Conservation (phyloP, 192 early-diverging fungal species). For the Backusella parvicylindrica region DNA sequence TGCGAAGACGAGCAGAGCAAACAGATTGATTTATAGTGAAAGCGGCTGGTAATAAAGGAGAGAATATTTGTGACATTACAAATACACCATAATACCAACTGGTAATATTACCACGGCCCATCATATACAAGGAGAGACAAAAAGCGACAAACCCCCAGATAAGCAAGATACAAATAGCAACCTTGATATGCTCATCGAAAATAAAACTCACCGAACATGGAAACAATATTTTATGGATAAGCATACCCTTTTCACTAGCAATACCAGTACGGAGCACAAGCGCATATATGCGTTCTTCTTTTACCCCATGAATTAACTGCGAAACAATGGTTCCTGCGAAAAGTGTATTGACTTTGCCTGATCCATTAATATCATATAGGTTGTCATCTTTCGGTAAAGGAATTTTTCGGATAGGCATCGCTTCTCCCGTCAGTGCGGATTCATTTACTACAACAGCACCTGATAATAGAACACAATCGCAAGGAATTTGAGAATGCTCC, state of each 20-base stretch:
- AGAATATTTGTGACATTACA: constrained; percentile 64
- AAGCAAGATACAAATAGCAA: constrained; percentile 62
- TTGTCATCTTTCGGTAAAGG: constrained; percentile 53
- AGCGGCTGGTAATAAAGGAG: constrained; percentile 68
- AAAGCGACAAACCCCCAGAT: constrained; percentile 62
- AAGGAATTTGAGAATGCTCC: constrained; percentile 50
- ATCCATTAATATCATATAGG: constrained; percentile 30
- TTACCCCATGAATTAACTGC: constrained; percentile 42
- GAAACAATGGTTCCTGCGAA: constrained; percentile 65
- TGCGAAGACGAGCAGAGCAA: constrained; percentile 55
- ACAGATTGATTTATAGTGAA: constrained; percentile 73
- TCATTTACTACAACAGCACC: constrained; percentile 76
- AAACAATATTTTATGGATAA: constrained; percentile 75
- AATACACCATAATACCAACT: constrained; percentile 78
- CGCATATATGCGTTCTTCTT: constrained; percentile 38
- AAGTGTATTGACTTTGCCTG: constrained; percentile 54
- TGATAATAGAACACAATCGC: constrained; percentile 62
- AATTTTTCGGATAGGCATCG: constrained; percentile 75
- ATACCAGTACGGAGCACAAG: constrained; percentile 65
- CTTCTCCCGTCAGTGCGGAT: constrained; percentile 73
- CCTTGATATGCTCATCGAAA: constrained; percentile 75
- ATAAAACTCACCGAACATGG: constrained; percentile 67
- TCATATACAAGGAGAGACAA: constrained; percentile 51
- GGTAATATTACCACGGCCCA: constrained; percentile 56
- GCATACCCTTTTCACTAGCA: constrained; percentile 59